Conservation (phyloP, 805 yeast species). For the Priceomyces castillae region DNA sequence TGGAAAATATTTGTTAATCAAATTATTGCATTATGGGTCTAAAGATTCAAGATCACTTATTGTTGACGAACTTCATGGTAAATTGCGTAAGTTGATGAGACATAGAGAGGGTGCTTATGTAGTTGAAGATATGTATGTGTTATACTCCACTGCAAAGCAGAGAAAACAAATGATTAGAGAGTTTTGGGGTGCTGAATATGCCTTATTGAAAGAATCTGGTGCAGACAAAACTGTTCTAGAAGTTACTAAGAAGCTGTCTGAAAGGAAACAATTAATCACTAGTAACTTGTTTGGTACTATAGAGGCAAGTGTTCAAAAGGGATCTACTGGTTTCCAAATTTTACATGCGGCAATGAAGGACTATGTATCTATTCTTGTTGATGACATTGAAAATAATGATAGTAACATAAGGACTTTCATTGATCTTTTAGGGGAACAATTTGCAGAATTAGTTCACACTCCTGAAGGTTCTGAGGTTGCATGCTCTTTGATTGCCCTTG, state of each 20-base stretch:
- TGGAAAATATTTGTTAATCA: slow-evolving; percentile 88
- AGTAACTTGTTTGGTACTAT: slow-evolving; percentile 79
- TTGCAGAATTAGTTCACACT: slow-evolving; percentile 94
- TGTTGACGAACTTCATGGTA: slow-evolving; percentile 85
- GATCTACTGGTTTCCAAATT: slow-evolving; percentile 93
- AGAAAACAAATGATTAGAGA: slow-evolving; percentile 89
- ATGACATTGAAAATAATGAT: slow-evolving; percentile 39
- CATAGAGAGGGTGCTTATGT: slow-evolving; percentile 98
- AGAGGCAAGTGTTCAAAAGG: slow-evolving; percentile 88
- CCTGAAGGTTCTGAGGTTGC: slow-evolving; percentile 94
- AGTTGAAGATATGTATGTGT: slow-evolving; percentile 85
- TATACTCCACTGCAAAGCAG: slow-evolving; percentile 82
- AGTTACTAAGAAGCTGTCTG: slow-evolving; percentile 63
- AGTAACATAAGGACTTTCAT: slow-evolving; percentile 76
- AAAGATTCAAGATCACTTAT: slow-evolving; percentile 73
- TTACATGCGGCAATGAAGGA: slow-evolving; percentile 96
- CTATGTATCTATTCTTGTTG: slow-evolving; percentile 68
- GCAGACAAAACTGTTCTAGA: slow-evolving; percentile 61
- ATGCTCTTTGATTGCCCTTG: slow-evolving; percentile 69
- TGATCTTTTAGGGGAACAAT: slow-evolving; percentile 79
- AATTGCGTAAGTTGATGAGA: slow-evolving; percentile 86
- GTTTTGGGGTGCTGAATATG: slow-evolving; percentile 95
- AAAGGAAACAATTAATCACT: slow-evolving; percentile 73
- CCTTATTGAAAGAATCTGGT: slow-evolving; percentile 78
- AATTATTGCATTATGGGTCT: slow-evolving; percentile 88